Evolutionary conservation across 2,329 filamentous ascomycete genomes (phyloP).

Genomic region (Ascocoryne sarcoides): DNA sequence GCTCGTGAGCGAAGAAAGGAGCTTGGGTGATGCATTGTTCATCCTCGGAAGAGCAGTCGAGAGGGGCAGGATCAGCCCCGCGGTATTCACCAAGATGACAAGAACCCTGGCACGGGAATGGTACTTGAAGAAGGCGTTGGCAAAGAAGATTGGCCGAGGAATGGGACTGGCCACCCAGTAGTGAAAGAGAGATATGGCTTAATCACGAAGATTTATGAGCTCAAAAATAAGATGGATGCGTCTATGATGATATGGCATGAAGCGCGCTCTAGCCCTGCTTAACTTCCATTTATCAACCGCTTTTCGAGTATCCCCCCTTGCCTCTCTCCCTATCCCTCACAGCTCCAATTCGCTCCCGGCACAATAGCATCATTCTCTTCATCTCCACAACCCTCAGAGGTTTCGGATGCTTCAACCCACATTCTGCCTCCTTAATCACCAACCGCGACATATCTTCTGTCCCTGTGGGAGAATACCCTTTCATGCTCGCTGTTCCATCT

Average conservation of each 20-base stretch:
- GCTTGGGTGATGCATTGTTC: constrained; percentile 79
- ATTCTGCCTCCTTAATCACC: constrained; percentile 25
- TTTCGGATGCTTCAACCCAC: constrained; percentile 23
- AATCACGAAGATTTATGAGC: constrained; percentile 1
- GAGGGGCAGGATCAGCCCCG: constrained; percentile 57
- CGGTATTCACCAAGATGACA: constrained; percentile 73
- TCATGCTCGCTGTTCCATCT: constrained; percentile 7
- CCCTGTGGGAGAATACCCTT: constrained; percentile 1
- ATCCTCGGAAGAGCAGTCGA: constrained; percentile 69
- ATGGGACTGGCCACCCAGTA: constrained; percentile 51
- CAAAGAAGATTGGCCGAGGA: constrained; percentile 66
- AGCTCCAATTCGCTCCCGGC: constrained; percentile 18
- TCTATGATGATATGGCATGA: too few species aligned
- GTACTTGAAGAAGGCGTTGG: constrained; percentile 75
- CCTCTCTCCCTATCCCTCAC: neutral
- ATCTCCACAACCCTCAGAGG: constrained; percentile 23
- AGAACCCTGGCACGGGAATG: constrained; percentile 67
- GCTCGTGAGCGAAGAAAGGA: constrained; percentile 79
- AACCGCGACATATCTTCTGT: constrained; percentile 10
- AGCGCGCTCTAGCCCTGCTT: too few species aligned
- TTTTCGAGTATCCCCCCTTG: neutral
- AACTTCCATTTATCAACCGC: too few species aligned
- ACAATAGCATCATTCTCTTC: constrained; percentile 24
- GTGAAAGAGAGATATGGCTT: neutral
- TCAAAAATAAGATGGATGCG: too few species aligned